Percentiles rank a stretch among this genome's conserved stretches.
phyloP scores from a whole-genome alignment of 2,329 filamentous ascomycete genomes.

The Claviceps capensis region DNA sequence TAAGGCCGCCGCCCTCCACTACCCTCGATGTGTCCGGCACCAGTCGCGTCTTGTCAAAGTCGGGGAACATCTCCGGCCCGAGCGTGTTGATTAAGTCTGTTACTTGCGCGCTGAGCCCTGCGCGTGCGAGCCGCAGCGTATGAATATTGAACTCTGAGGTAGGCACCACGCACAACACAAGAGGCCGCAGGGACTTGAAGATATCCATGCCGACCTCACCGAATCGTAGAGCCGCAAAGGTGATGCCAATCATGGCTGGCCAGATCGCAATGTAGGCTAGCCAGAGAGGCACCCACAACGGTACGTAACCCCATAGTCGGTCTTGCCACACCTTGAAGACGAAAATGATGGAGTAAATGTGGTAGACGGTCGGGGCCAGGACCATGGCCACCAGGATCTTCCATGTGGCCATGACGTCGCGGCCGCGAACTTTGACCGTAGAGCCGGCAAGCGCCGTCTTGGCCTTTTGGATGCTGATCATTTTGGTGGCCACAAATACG shows the following conservation, averaged over 20 bases:
- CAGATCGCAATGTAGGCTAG: conserved; percentile 60
- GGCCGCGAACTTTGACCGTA: conserved; percentile 75
- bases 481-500: conserved; percentile 72
- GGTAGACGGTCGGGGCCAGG: conserved; percentile 69
- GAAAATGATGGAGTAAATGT: conserved; percentile 63
- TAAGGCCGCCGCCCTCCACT: conserved; percentile 18
- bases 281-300: conserved; percentile 69
- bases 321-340: conserved; percentile 70
- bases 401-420: conserved; percentile 88
- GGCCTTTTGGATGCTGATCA: conserved; percentile 71
- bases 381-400: conserved; percentile 81
- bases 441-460: conserved; percentile 73
- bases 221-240: conserved; percentile 84
- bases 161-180: conserved; percentile 75
- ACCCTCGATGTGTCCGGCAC: conserved; percentile 40
- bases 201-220: conserved; percentile 99
- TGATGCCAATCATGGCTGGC: conserved; percentile 73
- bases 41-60: conserved; percentile 70
- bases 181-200: conserved; percentile 79
- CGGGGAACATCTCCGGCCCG: conserved; percentile 91
- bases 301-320: conserved; percentile 69
- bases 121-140: conserved; percentile 59
- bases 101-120: conserved; percentile 64
- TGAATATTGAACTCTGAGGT: conserved; percentile 73
- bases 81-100: conserved; percentile 90